phyloP scores from a whole-genome alignment of 805 yeast genomes.

The Metschnikowia rubicola region DNA sequence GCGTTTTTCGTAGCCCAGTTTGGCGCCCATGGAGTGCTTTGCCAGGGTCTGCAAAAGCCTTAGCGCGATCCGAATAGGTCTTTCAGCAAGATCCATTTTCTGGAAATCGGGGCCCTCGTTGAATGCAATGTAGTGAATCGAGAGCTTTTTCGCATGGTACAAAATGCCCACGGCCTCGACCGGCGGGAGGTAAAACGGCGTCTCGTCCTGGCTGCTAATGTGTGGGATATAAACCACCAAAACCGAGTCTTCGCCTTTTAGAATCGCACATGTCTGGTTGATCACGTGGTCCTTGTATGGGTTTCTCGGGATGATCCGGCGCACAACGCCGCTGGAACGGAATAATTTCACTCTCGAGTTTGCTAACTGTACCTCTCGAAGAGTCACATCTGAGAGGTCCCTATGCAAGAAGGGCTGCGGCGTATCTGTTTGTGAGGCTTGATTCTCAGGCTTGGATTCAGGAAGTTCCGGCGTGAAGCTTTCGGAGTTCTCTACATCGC shows the following conservation, averaged over 20 bases:
- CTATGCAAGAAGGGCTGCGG: slow-evolving; percentile 26
- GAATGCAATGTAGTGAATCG: slow-evolving; percentile 77
- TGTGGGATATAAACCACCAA: slow-evolving; percentile 80
- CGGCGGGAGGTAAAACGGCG: slow-evolving; percentile 88
- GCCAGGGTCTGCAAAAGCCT: slow-evolving; percentile 73
- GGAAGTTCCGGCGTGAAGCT: slow-evolving; percentile 32
- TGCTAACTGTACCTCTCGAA: slow-evolving; percentile 29
- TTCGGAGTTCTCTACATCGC: slow-evolving; percentile 18
- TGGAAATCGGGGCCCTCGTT: slow-evolving; percentile 3
- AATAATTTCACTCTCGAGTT: slow-evolving; percentile 20
- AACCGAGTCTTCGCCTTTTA: slow-evolving; percentile 39
- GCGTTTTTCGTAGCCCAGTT: slow-evolving; percentile 80
- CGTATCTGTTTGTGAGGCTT: neutral
- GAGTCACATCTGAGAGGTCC: slow-evolving; percentile 31
- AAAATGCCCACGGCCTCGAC: slow-evolving; percentile 76
- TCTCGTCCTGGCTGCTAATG: slow-evolving; percentile 50
- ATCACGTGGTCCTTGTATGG: slow-evolving; percentile 80
- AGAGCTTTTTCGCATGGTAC: slow-evolving; percentile 44
- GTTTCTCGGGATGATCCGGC: slow-evolving; percentile 88
- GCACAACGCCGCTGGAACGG: slow-evolving; percentile 51
- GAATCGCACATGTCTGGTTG: slow-evolving; percentile 75
- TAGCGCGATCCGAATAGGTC: slow-evolving; percentile 79
- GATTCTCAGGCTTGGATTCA: slow-evolving; percentile 12
- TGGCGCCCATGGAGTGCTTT: slow-evolving; percentile 81
- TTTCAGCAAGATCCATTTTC: slow-evolving; percentile 44